A percentile compares a stretch with the other conserved stretches of the same genome.
These are phyloP conservation scores for Porodaedalea pini DNA, from an alignment of 1,284 basidiomycete species.

Conservation along the genomic window DNA sequence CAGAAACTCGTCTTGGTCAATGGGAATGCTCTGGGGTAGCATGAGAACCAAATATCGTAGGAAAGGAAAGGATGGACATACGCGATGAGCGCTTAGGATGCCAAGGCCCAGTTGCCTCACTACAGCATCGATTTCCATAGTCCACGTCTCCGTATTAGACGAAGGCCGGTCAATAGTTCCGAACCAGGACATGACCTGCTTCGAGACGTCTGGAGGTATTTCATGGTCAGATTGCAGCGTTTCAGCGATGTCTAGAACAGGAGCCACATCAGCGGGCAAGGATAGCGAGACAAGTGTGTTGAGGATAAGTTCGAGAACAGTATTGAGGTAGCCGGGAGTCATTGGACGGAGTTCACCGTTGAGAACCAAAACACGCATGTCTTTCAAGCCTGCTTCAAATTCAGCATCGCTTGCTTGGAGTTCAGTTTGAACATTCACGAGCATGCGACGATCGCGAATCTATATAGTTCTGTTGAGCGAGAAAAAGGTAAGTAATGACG, in stretches of 20 bases:
- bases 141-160: conserved; percentile 46
- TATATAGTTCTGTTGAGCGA: neutral
- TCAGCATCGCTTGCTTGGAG: conserved; percentile 81
- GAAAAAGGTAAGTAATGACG: conserved; percentile 26
- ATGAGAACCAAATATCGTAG: neutral
- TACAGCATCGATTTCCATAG: conserved; percentile 53
- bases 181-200: conserved; percentile 78
- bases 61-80: conserved; percentile 30
- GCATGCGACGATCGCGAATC: conserved; percentile 32
- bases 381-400: conserved; percentile 57
- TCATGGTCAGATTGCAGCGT: conserved; percentile 74
- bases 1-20: conserved; percentile 54
- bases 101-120: conserved; percentile 70
- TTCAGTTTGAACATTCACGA: conserved; percentile 55
- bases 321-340: conserved; percentile 57
- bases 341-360: conserved; percentile 70
- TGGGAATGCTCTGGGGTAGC: conserved; percentile 48
- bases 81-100: conserved; percentile 62
- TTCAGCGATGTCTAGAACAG: conserved; percentile 51
- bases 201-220: conserved; percentile 54
- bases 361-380: conserved; percentile 68
- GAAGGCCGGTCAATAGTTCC: conserved; percentile 42
- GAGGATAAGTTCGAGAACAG: conserved; percentile 70
- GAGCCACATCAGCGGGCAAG: conserved; percentile 44
- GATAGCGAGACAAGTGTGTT: conserved; percentile 62